A percentile compares a stretch with the other conserved stretches of the same genome.
Conservation (phyloP, 306 rosid genomes). For the Medicago arabica region DNA sequence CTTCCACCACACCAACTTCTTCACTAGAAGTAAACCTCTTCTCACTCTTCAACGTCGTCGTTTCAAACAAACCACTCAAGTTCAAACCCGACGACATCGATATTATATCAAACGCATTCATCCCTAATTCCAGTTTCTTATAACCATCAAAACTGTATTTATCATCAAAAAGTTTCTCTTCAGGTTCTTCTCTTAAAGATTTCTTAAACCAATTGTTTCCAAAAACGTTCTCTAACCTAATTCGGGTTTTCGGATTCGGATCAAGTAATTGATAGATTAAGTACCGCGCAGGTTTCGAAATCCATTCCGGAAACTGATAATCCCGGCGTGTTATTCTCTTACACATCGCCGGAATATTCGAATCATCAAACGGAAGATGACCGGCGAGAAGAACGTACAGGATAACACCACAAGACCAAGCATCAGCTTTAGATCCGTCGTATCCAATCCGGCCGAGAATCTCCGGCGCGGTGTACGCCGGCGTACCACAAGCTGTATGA, state of each 20-base stretch:
- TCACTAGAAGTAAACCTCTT: slow-evolving; percentile 62
- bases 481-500: slow-evolving; percentile 92
- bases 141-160: slow-evolving; percentile 37
- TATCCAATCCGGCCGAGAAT: slow-evolving; percentile 61
- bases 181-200: slow-evolving; percentile 31
- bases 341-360: slow-evolving; percentile 69
- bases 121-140: slow-evolving; percentile 36
- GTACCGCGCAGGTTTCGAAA: slow-evolving; percentile 61
- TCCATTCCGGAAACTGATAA: slow-evolving; percentile 61
- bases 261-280: slow-evolving; percentile 69
- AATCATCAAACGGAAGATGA: slow-evolving; percentile 69
- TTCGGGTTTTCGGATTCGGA: slow-evolving; percentile 72
- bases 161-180: slow-evolving; percentile 40
- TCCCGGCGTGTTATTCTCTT: slow-evolving; percentile 64
- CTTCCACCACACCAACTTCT: slow-evolving; percentile 54
- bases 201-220: slow-evolving; percentile 65
- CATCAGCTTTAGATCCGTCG: slow-evolving; percentile 86
- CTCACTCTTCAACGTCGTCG: slow-evolving; percentile 44
- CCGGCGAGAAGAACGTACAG: slow-evolving; percentile 78
- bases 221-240: slow-evolving; percentile 51
- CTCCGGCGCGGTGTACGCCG: slow-evolving; percentile 92
- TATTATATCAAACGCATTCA: slow-evolving; percentile 91
- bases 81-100: slow-evolving; percentile 89
- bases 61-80: slow-evolving; percentile 74
- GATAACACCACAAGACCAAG: slow-evolving; percentile 92